Percentiles rank a stretch among this genome's conserved stretches.
Conservation (phyloP, 2,329 filamentous ascomycete genomes). For the Teratosphaeria viscida region DNA sequence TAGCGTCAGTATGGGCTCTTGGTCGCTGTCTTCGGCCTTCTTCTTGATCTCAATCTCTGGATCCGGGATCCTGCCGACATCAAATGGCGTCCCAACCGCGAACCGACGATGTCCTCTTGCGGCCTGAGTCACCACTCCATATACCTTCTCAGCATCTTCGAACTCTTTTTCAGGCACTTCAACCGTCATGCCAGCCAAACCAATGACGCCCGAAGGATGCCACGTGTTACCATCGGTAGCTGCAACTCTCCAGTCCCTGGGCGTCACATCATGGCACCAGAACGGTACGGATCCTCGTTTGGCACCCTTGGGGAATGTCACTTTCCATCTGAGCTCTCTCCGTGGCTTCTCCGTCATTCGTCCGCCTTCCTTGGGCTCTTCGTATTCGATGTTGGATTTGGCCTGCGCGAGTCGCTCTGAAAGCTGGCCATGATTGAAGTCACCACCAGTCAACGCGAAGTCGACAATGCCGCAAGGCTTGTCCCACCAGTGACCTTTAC, state of each 20-base stretch:
- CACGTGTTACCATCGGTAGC: conserved; percentile 25
- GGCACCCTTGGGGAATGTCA: conserved; percentile 39
- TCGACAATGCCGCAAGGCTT: conserved; percentile 47
- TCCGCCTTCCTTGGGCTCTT: conserved; percentile 41
- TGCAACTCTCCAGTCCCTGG: conserved; percentile 47
- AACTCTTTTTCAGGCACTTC: background rate
- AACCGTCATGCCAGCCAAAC: conserved; percentile 36
- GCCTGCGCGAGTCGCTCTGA: conserved; percentile 11
- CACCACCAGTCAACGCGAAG: conserved; percentile 44
- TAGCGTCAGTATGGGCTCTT: background rate
- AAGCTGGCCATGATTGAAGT: conserved; percentile 13
- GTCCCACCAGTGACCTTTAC: conserved; percentile 49
- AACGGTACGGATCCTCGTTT: conserved; percentile 49
- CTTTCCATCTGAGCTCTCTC: conserved; percentile 48
- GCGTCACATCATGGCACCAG: conserved; percentile 55
- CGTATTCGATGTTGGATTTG: conserved; percentile 35
- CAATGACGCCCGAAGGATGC: conserved; percentile 44
- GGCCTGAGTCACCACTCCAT: conserved; percentile 1
- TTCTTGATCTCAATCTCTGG: background rate
- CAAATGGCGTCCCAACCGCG: conserved; percentile 1
- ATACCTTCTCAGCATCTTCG: background rate
- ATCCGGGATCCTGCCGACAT: background rate
- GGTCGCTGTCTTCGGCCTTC: background rate
- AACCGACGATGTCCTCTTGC: background rate
- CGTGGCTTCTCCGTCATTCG: conserved; percentile 44